Base-by-base conservation (phyloP, 208 protist species). In the Wallacemonas collosoma region DNA sequence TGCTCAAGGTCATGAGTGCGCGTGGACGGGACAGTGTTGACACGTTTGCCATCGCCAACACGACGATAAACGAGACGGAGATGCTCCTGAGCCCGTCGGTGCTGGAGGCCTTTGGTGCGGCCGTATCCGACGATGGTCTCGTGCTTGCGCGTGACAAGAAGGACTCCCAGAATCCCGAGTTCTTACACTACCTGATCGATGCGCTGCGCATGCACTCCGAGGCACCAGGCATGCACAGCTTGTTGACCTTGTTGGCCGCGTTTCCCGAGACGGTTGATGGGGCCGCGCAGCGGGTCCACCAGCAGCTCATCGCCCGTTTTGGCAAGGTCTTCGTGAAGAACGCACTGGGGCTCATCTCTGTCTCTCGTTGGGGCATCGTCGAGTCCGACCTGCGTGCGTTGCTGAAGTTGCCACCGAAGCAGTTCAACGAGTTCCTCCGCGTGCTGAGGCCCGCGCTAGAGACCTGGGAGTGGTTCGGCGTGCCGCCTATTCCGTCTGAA, bases 361-460 rank as follows among this genome's bases (percentile, higher is more conserved):
- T 57, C 55, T 79, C 86, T 15, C 80, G 89, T 11, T 94, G 89
- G 87, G 88, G 91, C 14, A 60, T 94, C 54, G 72, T 87, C 63
- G 57, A 88, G 40, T 71, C 79, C 1, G 80, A 89, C 50, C 76
- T 96, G 55, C 83, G 91, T n/a, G 47, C 57, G 36, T 71, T 95
- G 15, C 64, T 96, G 40, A 41, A 70, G 38, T 62, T 94, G 36
- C 65, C 81, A 1, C 76, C 78, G 5, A 74, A 76, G 8, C 75
- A 81, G 26, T 82, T 96, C 47, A 86, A 93, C 58, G 72, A 89
- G 51, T 68, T 96, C 36, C 68, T 96, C 44, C 88, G 91, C n/a
- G 62, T 88, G 71, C 79, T 94, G 72, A 79, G 87, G 6, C 89
- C 89, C 1, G 77, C 82, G 2, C 61, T 93, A 0, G 83, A 89